These are phyloP conservation scores for Cerioporus squamosus DNA, from an alignment of 1,284 basidiomycete genomes.

Conservation along the genomic window DNA sequence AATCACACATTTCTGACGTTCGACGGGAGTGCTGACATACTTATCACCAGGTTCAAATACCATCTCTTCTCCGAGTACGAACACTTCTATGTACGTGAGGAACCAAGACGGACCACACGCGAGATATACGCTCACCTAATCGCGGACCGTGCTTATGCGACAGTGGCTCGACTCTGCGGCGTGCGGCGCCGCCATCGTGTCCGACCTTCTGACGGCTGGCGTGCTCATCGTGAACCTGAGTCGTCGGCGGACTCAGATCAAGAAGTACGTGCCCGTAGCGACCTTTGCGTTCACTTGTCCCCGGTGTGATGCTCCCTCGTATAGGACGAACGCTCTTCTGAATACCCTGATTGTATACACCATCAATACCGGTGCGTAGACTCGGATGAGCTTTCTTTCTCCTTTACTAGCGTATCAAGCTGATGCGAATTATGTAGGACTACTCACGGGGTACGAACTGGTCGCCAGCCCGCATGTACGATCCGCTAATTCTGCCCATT, in stretches of 20 bases:
- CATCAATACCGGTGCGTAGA: slow-evolving; percentile 7
- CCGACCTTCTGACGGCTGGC: slow-evolving; percentile 3
- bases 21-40: neutral
- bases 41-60: neutral
- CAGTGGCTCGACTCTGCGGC: slow-evolving; percentile 13
- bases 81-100: slow-evolving; percentile 2
- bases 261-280: neutral
- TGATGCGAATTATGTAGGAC: neutral
- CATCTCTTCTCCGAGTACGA: neutral
- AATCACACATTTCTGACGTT: no score
- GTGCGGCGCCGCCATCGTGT: neutral
- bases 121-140: no score
- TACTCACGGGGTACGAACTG: neutral
- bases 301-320: neutral
- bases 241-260: slow-evolving; percentile 1
- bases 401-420: neutral
- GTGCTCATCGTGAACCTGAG: slow-evolving; percentile 3
- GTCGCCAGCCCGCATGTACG: no score
- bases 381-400: no score
- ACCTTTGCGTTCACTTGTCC: no score
- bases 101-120: no score
- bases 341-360: slow-evolving; percentile 5
- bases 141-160: no score
- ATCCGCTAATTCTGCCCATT: neutral
- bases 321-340: slow-evolving; percentile 5